Percentiles rank a stretch among this genome's conserved stretches.
phyloP scores from a whole-genome alignment of 2,329 filamentous ascomycete genomes.

The Diaporthe longicolla region DNA sequence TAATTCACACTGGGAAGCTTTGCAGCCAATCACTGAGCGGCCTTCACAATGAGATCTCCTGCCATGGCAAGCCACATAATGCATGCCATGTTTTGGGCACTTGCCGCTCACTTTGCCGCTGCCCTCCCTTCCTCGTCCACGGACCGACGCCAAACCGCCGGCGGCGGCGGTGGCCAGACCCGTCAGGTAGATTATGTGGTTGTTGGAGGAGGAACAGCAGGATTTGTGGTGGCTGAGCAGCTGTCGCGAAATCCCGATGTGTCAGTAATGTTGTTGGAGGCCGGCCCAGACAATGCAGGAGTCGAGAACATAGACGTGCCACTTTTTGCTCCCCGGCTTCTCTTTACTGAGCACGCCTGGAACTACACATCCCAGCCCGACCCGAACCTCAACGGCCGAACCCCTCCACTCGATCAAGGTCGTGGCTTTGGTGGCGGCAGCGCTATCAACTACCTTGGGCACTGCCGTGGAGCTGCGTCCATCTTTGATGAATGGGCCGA shows the following conservation, averaged over 20 bases:
- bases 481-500: slow-evolving; percentile 15
- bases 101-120: not conserved
- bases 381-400: slow-evolving; percentile 8
- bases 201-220: slow-evolving; percentile 9
- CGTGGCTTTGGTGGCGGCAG: slow-evolving; percentile 8
- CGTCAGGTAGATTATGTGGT: slow-evolving; percentile 13
- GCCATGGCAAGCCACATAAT: not conserved
- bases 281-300: not conserved
- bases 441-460: not conserved
- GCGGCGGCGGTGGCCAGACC: not conserved
- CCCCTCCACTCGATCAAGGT: not conserved
- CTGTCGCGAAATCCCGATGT: not conserved
- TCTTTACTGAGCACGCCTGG: slow-evolving; percentile 14
- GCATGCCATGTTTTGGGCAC: not conserved
- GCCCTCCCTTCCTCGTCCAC: not conserved
- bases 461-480: slow-evolving; percentile 4
- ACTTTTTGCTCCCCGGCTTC: not conserved
- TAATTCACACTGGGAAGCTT: not conserved
- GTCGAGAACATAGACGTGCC: slow-evolving; percentile 22
- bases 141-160: not conserved
- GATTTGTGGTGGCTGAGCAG: slow-evolving; percentile 8
- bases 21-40: not conserved
- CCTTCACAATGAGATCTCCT: no score
- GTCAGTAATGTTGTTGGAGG: not conserved
- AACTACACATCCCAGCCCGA: slow-evolving; percentile 14